A percentile compares a stretch with the other conserved stretches of the same genome.
Evolutionary conservation across 805 yeast genomes (phyloP).

Genomic region (Isabelozyma rhagii): DNA sequence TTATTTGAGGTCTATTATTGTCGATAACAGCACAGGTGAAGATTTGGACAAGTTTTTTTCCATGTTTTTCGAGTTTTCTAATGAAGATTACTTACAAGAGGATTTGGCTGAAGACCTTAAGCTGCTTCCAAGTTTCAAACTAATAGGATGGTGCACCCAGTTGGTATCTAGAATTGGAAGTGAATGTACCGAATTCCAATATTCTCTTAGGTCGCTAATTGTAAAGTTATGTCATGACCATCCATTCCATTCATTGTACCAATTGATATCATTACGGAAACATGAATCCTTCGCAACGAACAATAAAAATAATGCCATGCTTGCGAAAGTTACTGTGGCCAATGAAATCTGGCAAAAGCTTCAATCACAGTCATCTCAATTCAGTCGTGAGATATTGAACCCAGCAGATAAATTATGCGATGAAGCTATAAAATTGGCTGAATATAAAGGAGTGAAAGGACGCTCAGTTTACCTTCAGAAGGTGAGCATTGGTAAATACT

Average conservation of each 20-base stretch:
- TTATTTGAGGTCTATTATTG: constrained; percentile 54
- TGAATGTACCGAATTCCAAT: constrained; percentile 54
- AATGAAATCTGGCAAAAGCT: constrained; percentile 44
- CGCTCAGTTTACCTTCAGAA: constrained; percentile 28
- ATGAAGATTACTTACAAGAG: constrained; percentile 41
- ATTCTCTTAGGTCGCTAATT: constrained; percentile 46
- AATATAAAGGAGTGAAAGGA: constrained; percentile 36
- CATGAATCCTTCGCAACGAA: constrained; percentile 33
- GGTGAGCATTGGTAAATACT: constrained; percentile 40
- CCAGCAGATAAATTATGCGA: constrained; percentile 53
- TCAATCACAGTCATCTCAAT: constrained; percentile 16
- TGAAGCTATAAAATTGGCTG: constrained; percentile 50
- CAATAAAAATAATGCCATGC: constrained; percentile 31
- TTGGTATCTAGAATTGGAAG: constrained; percentile 64
- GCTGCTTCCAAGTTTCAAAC: constrained; percentile 53
- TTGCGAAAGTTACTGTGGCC: constrained; percentile 50
- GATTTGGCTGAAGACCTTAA: constrained; percentile 35
- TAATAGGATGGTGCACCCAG: constrained; percentile 82
- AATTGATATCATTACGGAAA: constrained; percentile 53
- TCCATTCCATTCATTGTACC: constrained; percentile 73
- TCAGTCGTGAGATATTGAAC: constrained; percentile 24
- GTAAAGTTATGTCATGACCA: constrained; percentile 48
- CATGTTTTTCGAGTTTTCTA: constrained; percentile 70
- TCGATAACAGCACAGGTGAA: constrained; percentile 42
- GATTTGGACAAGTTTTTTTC: constrained; percentile 77